Percentiles rank a stretch among this genome's conserved stretches.
Evolutionary conservation across 2,329 filamentous ascomycete genomes (phyloP).

Genomic region (Cladobotryum protrusum): DNA sequence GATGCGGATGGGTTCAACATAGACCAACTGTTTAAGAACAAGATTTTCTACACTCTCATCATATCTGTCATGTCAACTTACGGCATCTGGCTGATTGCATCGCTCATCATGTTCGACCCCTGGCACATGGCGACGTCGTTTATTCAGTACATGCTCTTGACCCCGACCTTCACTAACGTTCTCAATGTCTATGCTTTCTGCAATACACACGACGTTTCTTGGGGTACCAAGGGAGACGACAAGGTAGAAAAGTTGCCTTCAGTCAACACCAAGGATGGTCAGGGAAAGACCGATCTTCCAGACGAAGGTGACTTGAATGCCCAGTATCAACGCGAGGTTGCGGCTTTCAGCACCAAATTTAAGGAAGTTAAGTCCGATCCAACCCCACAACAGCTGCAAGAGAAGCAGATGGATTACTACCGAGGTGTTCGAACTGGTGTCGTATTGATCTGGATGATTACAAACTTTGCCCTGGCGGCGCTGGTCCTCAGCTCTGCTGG

Average conservation of each 20-base stretch:
- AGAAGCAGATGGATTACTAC: conserved; percentile 97
- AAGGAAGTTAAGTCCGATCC: conserved; percentile 62
- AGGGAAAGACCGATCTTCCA: conserved; percentile 88
- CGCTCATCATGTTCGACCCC: conserved; percentile 91
- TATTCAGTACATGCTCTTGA: conserved; percentile 88
- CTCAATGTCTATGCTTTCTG: conserved; percentile 99
- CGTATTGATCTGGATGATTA: conserved; percentile 93
- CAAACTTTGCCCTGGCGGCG: conserved; percentile 82
- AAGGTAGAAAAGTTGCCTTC: conserved; percentile 86
- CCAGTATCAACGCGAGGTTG: conserved; percentile 83
- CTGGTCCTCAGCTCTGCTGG: conserved; percentile 83
- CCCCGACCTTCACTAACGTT: conserved; percentile 95
- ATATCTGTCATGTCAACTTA: conserved; percentile 90
- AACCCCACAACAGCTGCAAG: conserved; percentile 50
- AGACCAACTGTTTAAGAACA: conserved; percentile 72
- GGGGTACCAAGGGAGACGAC: conserved; percentile 97
- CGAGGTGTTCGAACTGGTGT: conserved; percentile 89
- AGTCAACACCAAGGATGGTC: conserved; percentile 81
- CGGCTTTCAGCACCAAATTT: conserved; percentile 66
- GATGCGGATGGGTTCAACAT: conserved; percentile 60
- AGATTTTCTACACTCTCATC: conserved; percentile 87
- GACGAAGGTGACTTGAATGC: conserved; percentile 94
- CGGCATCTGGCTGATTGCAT: conserved; percentile 85
- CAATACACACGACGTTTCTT: conserved; percentile 95
- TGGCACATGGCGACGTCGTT: conserved; percentile 99